Base-by-base conservation (phyloP, 2,329 filamentous ascomycete species). In the Botrytis medusae region DNA sequence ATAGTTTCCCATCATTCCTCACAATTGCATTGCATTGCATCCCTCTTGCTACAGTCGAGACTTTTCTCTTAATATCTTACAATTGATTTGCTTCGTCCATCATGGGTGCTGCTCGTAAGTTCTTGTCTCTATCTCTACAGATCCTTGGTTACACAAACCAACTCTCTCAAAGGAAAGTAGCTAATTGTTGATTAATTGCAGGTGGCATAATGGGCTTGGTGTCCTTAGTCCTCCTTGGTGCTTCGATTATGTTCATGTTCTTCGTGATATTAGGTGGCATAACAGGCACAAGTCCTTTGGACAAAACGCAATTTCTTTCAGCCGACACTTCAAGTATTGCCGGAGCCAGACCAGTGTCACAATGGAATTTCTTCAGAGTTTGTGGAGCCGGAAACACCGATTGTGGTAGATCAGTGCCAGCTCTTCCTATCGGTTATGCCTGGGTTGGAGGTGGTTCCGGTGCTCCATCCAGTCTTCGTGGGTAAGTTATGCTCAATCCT, bases 291-390 rank as follows among this genome's bases (percentile, higher is more conserved):
- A 84, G 79, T 22, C 90, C 91, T 2, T 85, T 97, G 72, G 89
- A 92, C 82, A 84, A 90, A 74, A 94, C 94, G 76, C 98, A 94
- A 84, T 97, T 98, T 86, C 89, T 98, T 46, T 87, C 92, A 80
- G 93, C 93, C 79, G 88, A 92, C 80, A 97, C 95, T 0, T 85
- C 84, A 46, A 89, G 86, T 80, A 94, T 97, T 80, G 85, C 87
- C 4, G 90, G 91, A 65, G 91, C 93, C 20, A 74, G 91, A 70
- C 75, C 86, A 69, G 78, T 87, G 29, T 91, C 93, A 20, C 91
- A 95, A 84, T 98, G 95, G 95, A 97, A 94, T 51, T 97, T 92
- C 84, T 96, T 97, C 86, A 91, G 93, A 82, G 86, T 97, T 75
- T 97, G 95, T 84, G 89, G 90, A 70, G 85, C 85, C 44, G 84